These are phyloP conservation scores for Thecaphora thlaspeos DNA, from an alignment of 1,284 basidiomycete species.

Conservation along the genomic window DNA sequence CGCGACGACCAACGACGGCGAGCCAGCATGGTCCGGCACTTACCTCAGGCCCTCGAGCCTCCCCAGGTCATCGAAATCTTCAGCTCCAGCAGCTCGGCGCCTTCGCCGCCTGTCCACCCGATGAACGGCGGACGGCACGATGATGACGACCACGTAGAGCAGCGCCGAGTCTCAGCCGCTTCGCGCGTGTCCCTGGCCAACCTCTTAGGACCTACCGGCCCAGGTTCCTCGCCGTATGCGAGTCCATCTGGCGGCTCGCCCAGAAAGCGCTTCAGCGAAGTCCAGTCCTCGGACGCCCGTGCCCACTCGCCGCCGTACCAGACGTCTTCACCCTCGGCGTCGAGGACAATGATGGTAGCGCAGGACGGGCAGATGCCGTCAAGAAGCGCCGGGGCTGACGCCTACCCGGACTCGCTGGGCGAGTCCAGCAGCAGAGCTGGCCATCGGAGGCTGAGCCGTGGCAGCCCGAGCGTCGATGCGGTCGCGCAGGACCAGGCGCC, in stretches of 20 bases:
- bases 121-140: neutral
- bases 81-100: constrained; percentile 8
- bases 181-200: constrained; percentile 33
- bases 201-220: constrained; percentile 26
- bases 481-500: neutral
- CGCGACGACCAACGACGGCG: too few species aligned
- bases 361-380: neutral
- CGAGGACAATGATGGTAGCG: neutral
- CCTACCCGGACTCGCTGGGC: neutral
- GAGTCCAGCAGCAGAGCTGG: neutral
- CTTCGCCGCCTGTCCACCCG: neutral
- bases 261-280: constrained; percentile 22
- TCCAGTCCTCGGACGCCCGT: too few species aligned
- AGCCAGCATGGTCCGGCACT: too few species aligned
- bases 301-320: too few species aligned
- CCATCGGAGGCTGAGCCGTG: neutral
- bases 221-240: constrained; percentile 23
- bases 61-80: constrained; percentile 20
- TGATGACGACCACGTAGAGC: constrained; percentile 18
- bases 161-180: constrained; percentile 22
- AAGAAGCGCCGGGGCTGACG: neutral
- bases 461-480: too few species aligned
- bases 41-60: too few species aligned
- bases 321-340: neutral
- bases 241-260: constrained; percentile 27